Evolutionary conservation across 78 protist species (phyloP).

Genomic region (Mastigamoeba balamuthi): DNA sequence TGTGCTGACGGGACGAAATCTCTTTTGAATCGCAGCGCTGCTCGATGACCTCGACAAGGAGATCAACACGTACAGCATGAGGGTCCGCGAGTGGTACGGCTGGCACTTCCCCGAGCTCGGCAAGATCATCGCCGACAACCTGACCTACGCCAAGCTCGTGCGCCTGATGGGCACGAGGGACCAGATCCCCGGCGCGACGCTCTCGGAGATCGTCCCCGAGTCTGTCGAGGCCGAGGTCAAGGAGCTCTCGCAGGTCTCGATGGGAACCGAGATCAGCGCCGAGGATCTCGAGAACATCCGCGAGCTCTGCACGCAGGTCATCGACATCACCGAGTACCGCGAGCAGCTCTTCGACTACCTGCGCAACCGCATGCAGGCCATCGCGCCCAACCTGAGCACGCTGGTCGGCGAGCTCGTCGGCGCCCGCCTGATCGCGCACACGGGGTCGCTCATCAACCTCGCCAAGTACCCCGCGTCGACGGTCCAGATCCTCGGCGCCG

Average conservation of each 20-base stretch:
- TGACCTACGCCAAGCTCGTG: constrained; percentile 62
- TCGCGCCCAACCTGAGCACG: constrained; percentile 91
- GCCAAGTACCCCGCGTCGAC: constrained; percentile 97
- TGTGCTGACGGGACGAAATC: not conserved
- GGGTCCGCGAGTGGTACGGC: constrained; percentile 98
- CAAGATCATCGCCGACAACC: constrained; percentile 74
- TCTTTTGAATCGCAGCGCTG: constrained; percentile 31
- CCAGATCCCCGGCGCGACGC: constrained; percentile 37
- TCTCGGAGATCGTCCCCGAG: constrained; percentile 72
- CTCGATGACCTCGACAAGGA: constrained; percentile 97
- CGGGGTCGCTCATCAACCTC: constrained; percentile 86
- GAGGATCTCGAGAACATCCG: constrained; percentile 81
- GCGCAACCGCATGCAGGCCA: constrained; percentile 64
- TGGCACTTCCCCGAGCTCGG: constrained; percentile 98
- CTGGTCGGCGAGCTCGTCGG: constrained; percentile 94
- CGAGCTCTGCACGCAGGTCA: constrained; percentile 69
- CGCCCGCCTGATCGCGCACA: constrained; percentile 87
- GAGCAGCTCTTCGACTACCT: constrained; percentile 84
- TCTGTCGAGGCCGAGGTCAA: constrained; percentile 46
- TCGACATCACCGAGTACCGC: constrained; percentile 74
- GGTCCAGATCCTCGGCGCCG: constrained; percentile 93
- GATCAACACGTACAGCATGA: constrained; percentile 94
- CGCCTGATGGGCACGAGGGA: constrained; percentile 55
- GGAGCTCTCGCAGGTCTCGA: constrained; percentile 36
- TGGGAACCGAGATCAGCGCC: constrained; percentile 38